Evolutionary conservation across 257 asterid genomes (phyloP), one percentile per base, ranked within the genome.

Genomic region (Ilex asprella): DNA sequence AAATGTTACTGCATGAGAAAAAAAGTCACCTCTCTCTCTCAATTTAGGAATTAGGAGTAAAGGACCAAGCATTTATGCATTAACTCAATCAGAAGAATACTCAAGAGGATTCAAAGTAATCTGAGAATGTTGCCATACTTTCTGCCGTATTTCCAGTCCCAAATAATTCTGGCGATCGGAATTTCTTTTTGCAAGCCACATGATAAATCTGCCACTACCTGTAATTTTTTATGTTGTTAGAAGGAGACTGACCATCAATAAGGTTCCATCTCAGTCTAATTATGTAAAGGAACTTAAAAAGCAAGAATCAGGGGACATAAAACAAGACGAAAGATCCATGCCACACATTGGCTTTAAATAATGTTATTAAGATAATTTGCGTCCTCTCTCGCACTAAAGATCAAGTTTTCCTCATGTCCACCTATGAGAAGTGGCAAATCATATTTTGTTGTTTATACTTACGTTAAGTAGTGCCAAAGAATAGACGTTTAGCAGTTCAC

Each of bases 171-270:
- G 83, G 66, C 76, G 74, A 44, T 59, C 73, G 2, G 75, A 59
- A 80, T 81, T 75, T 72, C 68, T 71, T 73, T 82, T 83, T 39
- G 98, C 97, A 47, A 78, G 91, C 92, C 83, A 86, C 50, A 89
- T 43, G 50, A 92, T 91, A 81, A 86, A 92, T 78, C 98, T 89
- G 65, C 98, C 98, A 56, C 97, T 85, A 6, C 98, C 98, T 92
- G 87, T 47, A 67, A 68, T 60, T 75, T 41, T 16, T 59, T 51
- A 58, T 57, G 61, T 30, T n/a, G 47, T 63, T n/a, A 65, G 76
- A 58, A 68, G 7, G 30, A 53, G 10, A 7, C 10, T 53, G 15
- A 53, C 5, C 27, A 21, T 2, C 57, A 53, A 53, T 14, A 53
- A 50, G 5, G 1, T 21, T 53, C 57, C 57, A 53, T 21, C 11